Evolutionary conservation across 345 rosid species (phyloP).

Genomic region (Nephelium lappaceum): DNA sequence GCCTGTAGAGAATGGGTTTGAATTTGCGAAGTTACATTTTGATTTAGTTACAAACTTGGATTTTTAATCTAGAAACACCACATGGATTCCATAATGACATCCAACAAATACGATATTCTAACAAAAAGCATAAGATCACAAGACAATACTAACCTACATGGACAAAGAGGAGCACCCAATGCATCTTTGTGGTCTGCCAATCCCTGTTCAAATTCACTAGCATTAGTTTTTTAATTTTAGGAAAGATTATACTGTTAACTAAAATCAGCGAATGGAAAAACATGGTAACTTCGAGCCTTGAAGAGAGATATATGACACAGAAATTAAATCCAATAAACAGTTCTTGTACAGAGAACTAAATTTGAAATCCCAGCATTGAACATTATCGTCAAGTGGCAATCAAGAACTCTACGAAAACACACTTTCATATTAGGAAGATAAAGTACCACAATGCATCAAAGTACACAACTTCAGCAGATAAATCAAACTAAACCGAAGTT

Average conservation of each 20-base stretch:
- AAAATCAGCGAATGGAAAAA: neutral
- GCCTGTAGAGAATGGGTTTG: conserved; percentile 48
- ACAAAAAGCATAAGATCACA: conserved; percentile 2
- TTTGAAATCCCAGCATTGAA: neutral
- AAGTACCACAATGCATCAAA: neutral
- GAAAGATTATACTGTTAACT: neutral
- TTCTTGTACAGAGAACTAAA: neutral
- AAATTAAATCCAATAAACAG: neutral
- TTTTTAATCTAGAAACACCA: neutral
- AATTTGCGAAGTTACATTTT: conserved; percentile 11
- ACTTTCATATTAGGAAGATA: neutral
- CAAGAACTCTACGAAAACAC: neutral
- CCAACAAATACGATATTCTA: neutral
- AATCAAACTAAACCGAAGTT: neutral
- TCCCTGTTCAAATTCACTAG: conserved; percentile 51
- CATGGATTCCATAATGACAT: neutral
- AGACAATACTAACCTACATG: conserved; percentile 61
- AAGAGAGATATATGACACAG: neutral
- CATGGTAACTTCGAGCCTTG: neutral
- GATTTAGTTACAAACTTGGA: neutral
- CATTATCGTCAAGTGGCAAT: neutral
- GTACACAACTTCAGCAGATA: neutral
- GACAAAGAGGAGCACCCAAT: conserved; percentile 92
- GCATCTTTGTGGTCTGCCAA: conserved; percentile 93
- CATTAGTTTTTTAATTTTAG: neutral